Evolutionary conservation across 768 basidiomycete genomes (phyloP).

Genomic region (Galerina marginata): DNA sequence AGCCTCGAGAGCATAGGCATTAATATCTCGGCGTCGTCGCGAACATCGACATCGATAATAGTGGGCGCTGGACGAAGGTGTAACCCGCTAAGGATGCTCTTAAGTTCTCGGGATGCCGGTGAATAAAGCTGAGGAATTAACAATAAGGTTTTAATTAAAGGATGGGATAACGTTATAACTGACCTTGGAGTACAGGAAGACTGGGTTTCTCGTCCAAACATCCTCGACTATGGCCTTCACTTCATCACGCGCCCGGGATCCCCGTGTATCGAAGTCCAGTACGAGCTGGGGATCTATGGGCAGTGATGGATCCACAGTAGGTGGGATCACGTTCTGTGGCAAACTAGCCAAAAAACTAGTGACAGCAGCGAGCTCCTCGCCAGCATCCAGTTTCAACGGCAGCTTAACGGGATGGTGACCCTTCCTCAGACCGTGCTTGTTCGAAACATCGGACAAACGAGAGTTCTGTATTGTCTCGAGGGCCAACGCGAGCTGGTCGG

Average conservation of each 20-base stretch:
- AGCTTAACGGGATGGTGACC: constrained; percentile 28
- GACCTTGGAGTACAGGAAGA: constrained; percentile 79
- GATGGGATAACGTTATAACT: constrained; percentile 17
- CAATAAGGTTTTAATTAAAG: constrained; percentile 3
- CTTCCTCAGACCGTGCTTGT: constrained; percentile 28
- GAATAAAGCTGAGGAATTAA: constrained; percentile 57
- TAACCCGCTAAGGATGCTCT: constrained; percentile 57
- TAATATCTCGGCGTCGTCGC: constrained; percentile 72
- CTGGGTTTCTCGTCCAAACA: constrained; percentile 75
- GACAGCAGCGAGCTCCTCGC: constrained; percentile 76
- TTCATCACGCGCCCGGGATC: constrained; percentile 63
- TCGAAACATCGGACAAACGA: constrained; percentile 27
- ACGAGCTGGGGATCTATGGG: constrained; percentile 83
- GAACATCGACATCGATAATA: constrained; percentile 73
- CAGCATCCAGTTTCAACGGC: constrained; percentile 51
- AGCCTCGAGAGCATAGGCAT: constrained; percentile 66
- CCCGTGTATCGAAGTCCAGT: constrained; percentile 82
- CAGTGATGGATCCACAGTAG: constrained; percentile 59
- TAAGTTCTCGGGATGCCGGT: constrained; percentile 68
- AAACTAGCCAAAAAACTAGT: constrained; percentile 76
- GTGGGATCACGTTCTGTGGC: constrained; percentile 77
- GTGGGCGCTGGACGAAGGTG: constrained; percentile 66
- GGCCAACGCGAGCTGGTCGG: constrained; percentile 40
- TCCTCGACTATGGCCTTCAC: constrained; percentile 62
- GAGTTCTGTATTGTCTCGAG: constrained; percentile 43